Evolutionary conservation across 1,284 basidiomycete genomes (phyloP), one percentile per base, ranked within the genome.

Genomic region (Sphagnurus paluster): DNA sequence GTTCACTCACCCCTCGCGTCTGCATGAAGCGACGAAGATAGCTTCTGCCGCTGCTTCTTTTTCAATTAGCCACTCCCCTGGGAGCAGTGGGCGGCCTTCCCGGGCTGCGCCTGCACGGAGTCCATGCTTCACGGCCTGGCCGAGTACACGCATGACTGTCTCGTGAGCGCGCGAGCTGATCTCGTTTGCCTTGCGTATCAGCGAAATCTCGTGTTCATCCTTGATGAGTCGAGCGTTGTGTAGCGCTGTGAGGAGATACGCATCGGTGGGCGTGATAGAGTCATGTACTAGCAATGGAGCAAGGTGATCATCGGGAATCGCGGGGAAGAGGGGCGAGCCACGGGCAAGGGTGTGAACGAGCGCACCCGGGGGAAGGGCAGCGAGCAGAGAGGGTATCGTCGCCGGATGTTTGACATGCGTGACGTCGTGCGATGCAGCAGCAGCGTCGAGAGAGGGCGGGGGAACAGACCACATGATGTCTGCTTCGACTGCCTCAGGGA

Each of bases 11-110:
- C 90, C 91, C 68, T 90, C 83, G 51, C 90, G 75, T 39, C 90
- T 73, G 65, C 92, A 95, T 3, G 84, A 85, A 2, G 92, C 90
- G 3, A 93, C 88, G 54, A 96, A 97, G 4, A 94, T 76, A 0
- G 92, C 93, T 62, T 95, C 93, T 0, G 90, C 93, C 63, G 94
- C 93, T 0, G 82, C 85, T 67, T 97, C 93, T 58, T 87, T 90
- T 70, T 90, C 82, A 14, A 95, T 90, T 41, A 91, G 71, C 88
- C 93, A 95, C 59, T 91, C 84, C 2, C 80, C 72, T 1, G 82
- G 82, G 4, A 93, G 65, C 4, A 79, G 68, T 1, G 84, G 85
- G 19, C 77, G 69, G 9, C 74, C 75, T 0, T 71, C 71, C 19
- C 75, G 71, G 4, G 68, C 75, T 17, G 72, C 59, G 4, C 63